phyloP scores from a whole-genome alignment of 2,329 filamentous ascomycete genomes.

The Alternaria metachromatica region DNA sequence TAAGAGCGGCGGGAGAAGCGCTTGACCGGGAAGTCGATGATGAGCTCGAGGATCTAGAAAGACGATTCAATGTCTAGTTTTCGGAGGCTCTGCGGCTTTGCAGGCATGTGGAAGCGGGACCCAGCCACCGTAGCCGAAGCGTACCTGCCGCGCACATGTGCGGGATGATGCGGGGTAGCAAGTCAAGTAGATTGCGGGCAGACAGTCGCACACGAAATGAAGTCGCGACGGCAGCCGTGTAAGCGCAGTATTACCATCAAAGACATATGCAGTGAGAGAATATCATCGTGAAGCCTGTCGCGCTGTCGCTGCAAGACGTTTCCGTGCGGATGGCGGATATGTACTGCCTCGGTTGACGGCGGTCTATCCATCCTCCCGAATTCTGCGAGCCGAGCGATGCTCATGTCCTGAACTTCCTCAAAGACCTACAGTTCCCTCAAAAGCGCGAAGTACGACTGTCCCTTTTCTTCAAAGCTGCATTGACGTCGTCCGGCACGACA shows the following conservation, averaged over 20 bases:
- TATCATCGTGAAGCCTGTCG: not conserved
- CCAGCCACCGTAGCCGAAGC: slow-evolving; percentile 9
- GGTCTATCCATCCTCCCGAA: slow-evolving; percentile 37
- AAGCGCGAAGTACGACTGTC: slow-evolving; percentile 45
- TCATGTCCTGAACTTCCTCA: slow-evolving; percentile 27
- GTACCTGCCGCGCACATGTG: slow-evolving; percentile 2
- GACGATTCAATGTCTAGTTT: not conserved
- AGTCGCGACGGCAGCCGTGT: not conserved
- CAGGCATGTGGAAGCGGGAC: not conserved
- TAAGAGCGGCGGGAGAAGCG: not conserved
- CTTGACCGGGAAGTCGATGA: not conserved
- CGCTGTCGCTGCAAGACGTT: not conserved
- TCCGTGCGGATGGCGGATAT: slow-evolving; percentile 3
- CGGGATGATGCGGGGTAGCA: slow-evolving; percentile 19
- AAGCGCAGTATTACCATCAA: not conserved
- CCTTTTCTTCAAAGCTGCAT: slow-evolving; percentile 39
- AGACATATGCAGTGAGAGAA: not conserved
- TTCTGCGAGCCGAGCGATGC: slow-evolving; percentile 32
- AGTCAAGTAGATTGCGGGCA: slow-evolving; percentile 1
- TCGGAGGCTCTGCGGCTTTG: not conserved
- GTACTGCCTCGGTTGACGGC: slow-evolving; percentile 40
- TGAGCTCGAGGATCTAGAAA: not conserved
- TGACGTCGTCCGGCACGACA: slow-evolving; percentile 40
- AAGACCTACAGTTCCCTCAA: slow-evolving; percentile 27
- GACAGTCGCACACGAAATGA: not conserved